A percentile compares a stretch with the other conserved stretches of the same genome.
phyloP scores from a whole-genome alignment of 768 basidiomycete species.

The Suillus weaverae region DNA sequence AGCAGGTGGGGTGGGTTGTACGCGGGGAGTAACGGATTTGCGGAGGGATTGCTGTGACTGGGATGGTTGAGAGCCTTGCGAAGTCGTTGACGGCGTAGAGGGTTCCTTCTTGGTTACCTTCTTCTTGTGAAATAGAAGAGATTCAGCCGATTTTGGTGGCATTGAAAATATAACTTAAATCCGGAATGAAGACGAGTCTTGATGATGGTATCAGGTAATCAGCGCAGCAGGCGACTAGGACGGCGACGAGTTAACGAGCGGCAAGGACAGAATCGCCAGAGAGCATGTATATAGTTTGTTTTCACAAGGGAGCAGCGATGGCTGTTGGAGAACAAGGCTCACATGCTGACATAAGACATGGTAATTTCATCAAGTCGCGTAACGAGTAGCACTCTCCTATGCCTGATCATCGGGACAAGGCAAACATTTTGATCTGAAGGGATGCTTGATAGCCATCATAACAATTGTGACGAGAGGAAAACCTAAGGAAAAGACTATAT shows the following conservation, averaged over 20 bases:
- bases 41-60: slow-evolving; percentile 22
- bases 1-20: slow-evolving; percentile 39
- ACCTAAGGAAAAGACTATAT: slow-evolving; percentile 24
- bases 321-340: neutral
- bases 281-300: slow-evolving; percentile 1
- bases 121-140: slow-evolving; percentile 67
- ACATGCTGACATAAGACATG: slow-evolving; percentile 2
- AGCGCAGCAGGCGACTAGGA: neutral
- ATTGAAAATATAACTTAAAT: slow-evolving; percentile 12
- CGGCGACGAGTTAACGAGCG: neutral
- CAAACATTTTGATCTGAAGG: neutral
- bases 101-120: slow-evolving; percentile 33
- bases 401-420: neutral
- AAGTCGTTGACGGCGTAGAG: slow-evolving; percentile 17
- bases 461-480: slow-evolving; percentile 12
- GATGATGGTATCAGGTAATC: no score
- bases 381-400: neutral
- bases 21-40: slow-evolving; percentile 40
- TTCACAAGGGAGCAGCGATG: neutral
- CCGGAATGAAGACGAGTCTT: neutral
- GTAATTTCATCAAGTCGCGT: neutral
- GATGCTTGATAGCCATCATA: slow-evolving; percentile 12
- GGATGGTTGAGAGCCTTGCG: slow-evolving; percentile 12
- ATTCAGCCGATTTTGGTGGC: slow-evolving; percentile 38
- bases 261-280: neutral